Base-by-base conservation (phyloP, 257 asterid genomes). In the Solanum chmielewskii region DNA sequence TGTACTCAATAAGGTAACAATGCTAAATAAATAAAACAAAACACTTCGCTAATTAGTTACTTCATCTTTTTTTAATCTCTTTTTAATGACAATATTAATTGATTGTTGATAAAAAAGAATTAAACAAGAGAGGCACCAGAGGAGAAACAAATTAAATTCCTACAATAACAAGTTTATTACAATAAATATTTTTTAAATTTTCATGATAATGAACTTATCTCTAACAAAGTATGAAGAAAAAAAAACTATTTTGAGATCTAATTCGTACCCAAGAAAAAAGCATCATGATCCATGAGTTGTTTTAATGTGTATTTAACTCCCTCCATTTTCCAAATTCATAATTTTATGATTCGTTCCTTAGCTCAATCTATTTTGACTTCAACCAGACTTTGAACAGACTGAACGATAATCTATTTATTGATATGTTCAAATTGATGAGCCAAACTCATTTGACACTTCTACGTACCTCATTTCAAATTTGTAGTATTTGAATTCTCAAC, bases 401-500 rank as follows among this genome's bases (percentile, higher is more conserved):
- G 0, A 5, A 2, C 6, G 56, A 35, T n/a, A 10, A 62, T 60
- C 3, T 11, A 37, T 37, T 37, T 37, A 37, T 37, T 37, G 39
- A 37, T 37, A 37, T 37, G 35, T 23, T 13, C 21, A 75, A 39
- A n/a, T 41, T 4, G 18, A 41, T 7, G 35, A 14, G 31, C 12
- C 4, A 18, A 18, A 10, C 8, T 25, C 60, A 41, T 76, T 42
- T 76, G 60, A 16, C 83, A 42, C 60, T 23, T 6, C 59, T 23
- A 74, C 23, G 3, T 31, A 35, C 47, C 76, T 29, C 3, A 45
- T 75, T 74, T 80, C 41, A 78, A 78, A 6, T 69, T 31, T 14
- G 86, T 39, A 84, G n/a, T 69, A 73, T 88, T 88, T 20, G 80
- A 84, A 90, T 90, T 93, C 89, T 90, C 93, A 12, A 98, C 92